Base-by-base conservation (phyloP, 1,284 basidiomycete genomes). In the Cryptococcus sp. region DNA sequence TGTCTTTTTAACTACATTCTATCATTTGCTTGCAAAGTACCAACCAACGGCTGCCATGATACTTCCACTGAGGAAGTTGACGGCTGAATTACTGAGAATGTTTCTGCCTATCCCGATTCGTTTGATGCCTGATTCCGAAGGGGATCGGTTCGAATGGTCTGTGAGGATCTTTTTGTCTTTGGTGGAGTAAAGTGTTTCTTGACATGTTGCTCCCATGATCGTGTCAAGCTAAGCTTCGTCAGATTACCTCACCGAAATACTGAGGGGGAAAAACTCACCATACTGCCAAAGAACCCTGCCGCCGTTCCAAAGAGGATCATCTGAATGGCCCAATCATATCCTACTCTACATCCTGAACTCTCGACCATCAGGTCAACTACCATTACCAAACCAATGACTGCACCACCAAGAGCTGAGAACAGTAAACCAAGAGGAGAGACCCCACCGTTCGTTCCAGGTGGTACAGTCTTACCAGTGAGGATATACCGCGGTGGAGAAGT, bases 391-490 rank as follows among this genome's bases (percentile, higher is more conserved):
- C 88, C 90, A 66, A 94, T 86, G 2, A 86, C 65, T 1, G 80
- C 67, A 0, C 94, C 94, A 1, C 94, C 94, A 0, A 80, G 68
- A 2, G 86, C 75, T 1, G 89, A 90, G 7, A 86, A 86, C 2
- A 83, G 58, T 0, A 89, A 89, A 6, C 94, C 94, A 46, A 83
- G 81, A 0, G 81, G 53, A 1, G 89, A 89, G 59, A 97, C 82
- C 0, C 83, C 94, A 7, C 94, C 94, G 69, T 98, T 97, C 1
- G 94, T 96, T 0, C 94, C 94, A 0, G 87, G 86, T 0, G 92
- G 92, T 0, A 94, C 90, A 0, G 76, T 63, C 55, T 80, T 79
- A 47, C 86, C 72, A 1, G 87, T 90, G 2, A 90, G 90, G 63
- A 91, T 83, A 34, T 93, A 82, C 43, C 84, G 73, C 0, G 92